A percentile compares a stretch with the other conserved stretches of the same genome.
These are phyloP conservation scores for Yamadazyma dendronema DNA, from an alignment of 1,139 yeast genomes.

Conservation along the genomic window DNA sequence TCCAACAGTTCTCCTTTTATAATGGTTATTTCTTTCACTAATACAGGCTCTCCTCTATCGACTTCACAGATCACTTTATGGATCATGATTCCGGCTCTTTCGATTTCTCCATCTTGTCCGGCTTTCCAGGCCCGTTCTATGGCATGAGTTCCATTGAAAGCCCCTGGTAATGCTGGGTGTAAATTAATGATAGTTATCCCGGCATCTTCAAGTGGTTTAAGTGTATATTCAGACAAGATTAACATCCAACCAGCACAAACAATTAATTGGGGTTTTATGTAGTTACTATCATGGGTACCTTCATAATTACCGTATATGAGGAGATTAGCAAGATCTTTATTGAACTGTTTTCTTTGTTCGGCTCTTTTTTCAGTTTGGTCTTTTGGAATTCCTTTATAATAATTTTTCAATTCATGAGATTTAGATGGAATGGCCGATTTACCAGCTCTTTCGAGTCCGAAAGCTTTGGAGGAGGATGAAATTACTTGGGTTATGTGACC, in stretches of 20 bases:
- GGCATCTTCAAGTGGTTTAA: constrained; percentile 60
- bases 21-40: constrained; percentile 75
- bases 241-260: constrained; percentile 99
- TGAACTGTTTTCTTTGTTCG: constrained; percentile 66
- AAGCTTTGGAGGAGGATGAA: constrained; percentile 81
- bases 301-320: constrained; percentile 50
- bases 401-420: constrained; percentile 69
- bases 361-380: constrained; percentile 55
- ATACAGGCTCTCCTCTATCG: constrained; percentile 85
- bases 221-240: constrained; percentile 74
- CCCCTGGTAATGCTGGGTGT: constrained; percentile 97
- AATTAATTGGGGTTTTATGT: constrained; percentile 69
- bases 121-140: constrained; percentile 95
- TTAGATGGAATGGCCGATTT: constrained; percentile 66
- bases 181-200: constrained; percentile 80
- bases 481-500: constrained; percentile 73
- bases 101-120: constrained; percentile 75
- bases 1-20: constrained; percentile 72
- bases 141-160: constrained; percentile 95
- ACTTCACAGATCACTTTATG: constrained; percentile 94
- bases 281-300: constrained; percentile 24
- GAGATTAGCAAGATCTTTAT: constrained; percentile 69
- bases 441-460: constrained; percentile 76
- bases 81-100: constrained; percentile 93
- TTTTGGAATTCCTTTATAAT: constrained; percentile 73